phyloP scores from a whole-genome alignment of 176 grass and related monocot species.

The Oropetium thomaeum region DNA sequence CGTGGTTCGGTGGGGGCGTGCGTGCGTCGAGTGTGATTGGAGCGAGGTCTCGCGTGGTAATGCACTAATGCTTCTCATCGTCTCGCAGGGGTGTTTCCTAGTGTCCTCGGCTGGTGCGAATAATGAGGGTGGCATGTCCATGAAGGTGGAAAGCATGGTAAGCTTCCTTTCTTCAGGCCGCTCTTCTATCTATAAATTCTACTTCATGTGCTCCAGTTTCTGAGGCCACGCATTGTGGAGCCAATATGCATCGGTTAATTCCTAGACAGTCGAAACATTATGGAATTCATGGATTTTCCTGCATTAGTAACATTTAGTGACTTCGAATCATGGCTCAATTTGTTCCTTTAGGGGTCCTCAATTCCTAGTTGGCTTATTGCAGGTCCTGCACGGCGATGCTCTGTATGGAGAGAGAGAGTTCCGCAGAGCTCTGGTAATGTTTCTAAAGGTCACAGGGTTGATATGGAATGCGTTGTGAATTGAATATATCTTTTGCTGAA shows the following conservation, averaged over 20 bases:
- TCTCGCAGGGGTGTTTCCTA: constrained; percentile 81
- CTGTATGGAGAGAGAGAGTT: constrained; percentile 84
- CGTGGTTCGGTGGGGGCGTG: neutral
- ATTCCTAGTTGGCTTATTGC: neutral
- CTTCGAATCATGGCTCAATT: neutral
- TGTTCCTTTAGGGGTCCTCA: neutral
- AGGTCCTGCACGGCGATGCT: constrained; percentile 96
- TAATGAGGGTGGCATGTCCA: constrained; percentile 51
- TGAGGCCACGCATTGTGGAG: neutral
- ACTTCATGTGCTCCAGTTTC: neutral
- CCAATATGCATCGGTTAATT: neutral
- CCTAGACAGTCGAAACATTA: neutral
- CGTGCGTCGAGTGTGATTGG: neutral
- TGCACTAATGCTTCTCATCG: neutral
- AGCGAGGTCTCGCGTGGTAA: neutral
- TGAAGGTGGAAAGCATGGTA: constrained; percentile 76
- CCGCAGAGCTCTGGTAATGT: constrained; percentile 80
- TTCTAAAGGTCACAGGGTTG: neutral
- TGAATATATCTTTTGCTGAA: neutral
- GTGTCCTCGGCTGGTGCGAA: constrained; percentile 48
- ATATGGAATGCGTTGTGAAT: neutral
- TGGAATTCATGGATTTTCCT: neutral
- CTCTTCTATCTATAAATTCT: neutral
- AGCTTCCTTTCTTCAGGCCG: neutral
- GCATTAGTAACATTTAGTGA: neutral